Conservation (phyloP, 345 rosid genomes). For the Salix koriyanagi region DNA sequence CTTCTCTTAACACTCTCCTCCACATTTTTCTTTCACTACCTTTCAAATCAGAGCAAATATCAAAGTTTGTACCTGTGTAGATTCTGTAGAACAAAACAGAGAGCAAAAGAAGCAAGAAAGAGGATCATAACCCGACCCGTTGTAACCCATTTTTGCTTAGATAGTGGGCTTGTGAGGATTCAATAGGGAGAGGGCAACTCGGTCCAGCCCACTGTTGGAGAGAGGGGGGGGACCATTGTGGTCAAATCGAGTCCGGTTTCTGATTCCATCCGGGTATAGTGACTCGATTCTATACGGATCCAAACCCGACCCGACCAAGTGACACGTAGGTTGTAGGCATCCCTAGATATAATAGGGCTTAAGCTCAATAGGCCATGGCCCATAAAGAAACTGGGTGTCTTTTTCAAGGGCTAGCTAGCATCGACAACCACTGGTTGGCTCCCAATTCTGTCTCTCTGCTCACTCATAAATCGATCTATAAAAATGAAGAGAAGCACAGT, state of each 20-base stretch:
- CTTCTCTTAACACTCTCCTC: slow-evolving; percentile 40
- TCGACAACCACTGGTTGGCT: background rate
- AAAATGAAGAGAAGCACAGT: background rate
- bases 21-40: slow-evolving; percentile 21
- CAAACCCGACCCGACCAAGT: too few species aligned
- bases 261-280: too few species aligned
- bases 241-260: too few species aligned
- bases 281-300: too few species aligned
- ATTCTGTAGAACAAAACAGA: background rate
- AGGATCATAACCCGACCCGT: background rate
- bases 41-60: background rate
- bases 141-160: background rate
- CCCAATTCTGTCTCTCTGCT: background rate
- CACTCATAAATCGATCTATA: background rate
- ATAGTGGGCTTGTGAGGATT: background rate
- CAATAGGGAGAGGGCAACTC: background rate
- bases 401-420: background rate
- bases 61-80: background rate
- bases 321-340: background rate
- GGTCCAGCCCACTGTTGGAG: background rate
- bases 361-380: background rate
- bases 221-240: too few species aligned
- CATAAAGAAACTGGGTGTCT: background rate
- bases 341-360: background rate
- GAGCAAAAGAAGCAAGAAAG: background rate